Evolutionary conservation across 2,329 filamentous ascomycete species (phyloP).

Genomic region (Paecilomyces formosus): DNA sequence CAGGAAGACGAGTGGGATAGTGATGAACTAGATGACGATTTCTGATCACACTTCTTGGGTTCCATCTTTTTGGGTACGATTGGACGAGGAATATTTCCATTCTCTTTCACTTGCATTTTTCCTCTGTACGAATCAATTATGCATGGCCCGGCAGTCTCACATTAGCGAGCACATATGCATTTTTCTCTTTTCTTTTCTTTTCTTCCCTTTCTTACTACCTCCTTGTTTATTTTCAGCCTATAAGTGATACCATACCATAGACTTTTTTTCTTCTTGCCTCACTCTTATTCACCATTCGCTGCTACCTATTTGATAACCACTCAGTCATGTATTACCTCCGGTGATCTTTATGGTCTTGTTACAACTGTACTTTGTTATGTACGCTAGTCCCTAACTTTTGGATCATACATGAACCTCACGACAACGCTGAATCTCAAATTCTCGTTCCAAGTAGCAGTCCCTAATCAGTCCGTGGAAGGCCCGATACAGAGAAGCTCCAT

Average conservation of each 20-base stretch:
- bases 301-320: not conserved
- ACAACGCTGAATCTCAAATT: not conserved
- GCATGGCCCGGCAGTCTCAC: not conserved
- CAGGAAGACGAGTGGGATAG: conserved; percentile 54
- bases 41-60: not conserved
- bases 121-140: not conserved
- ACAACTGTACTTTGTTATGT: not conserved
- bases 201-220: not conserved
- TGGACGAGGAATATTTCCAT: not conserved
- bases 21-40: conserved; percentile 45
- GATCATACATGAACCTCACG: not conserved
- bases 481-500: not conserved
- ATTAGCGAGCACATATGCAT: not conserved
- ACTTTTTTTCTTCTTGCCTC: not conserved
- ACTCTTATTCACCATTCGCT: not conserved
- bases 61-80: not conserved
- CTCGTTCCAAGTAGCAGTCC: not conserved
- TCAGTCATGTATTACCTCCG: not conserved
- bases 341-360: not conserved
- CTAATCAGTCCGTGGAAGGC: not conserved
- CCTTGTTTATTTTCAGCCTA: not conserved
- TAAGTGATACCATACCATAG: not conserved
- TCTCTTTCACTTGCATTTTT: not conserved
- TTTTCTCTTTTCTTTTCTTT: not conserved
- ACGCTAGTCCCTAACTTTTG: not conserved